A percentile compares a stretch with the other conserved stretches of the same genome.
Evolutionary conservation across 768 basidiomycete species (phyloP).

Genomic region (Pleurotus platypus): DNA sequence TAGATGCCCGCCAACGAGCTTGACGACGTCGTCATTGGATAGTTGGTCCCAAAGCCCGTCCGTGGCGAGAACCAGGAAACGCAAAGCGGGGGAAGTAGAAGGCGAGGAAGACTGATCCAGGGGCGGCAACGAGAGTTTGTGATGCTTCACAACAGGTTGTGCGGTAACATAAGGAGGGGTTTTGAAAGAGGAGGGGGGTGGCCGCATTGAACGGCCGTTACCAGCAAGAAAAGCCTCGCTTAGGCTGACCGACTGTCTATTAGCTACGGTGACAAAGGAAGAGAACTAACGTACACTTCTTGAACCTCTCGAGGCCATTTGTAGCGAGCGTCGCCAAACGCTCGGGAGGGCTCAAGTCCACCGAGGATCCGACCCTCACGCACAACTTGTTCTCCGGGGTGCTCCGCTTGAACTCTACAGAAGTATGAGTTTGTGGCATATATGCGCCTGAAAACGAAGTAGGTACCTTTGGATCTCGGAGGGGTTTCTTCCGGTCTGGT

Average conservation of each 20-base stretch:
- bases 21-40: slow-evolving; percentile 81
- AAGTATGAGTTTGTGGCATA: not conserved
- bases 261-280: not conserved
- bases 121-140: slow-evolving; percentile 56
- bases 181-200: slow-evolving; percentile 60
- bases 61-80: slow-evolving; percentile 88
- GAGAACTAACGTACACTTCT: slow-evolving; percentile 48
- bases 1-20: slow-evolving; percentile 81
- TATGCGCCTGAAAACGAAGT: not conserved
- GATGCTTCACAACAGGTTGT: slow-evolving; percentile 77
- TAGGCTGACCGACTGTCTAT: slow-evolving; percentile 31
- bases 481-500: slow-evolving; percentile 91
- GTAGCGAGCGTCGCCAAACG: slow-evolving; percentile 88
- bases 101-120: slow-evolving; percentile 20
- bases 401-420: slow-evolving; percentile 73
- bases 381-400: slow-evolving; percentile 82
- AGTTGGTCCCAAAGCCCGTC: slow-evolving; percentile 79
- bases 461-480: slow-evolving; percentile 78
- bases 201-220: slow-evolving; percentile 54
- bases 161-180: slow-evolving; percentile 94
- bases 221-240: slow-evolving; percentile 66
- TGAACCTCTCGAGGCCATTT: slow-evolving; percentile 80
- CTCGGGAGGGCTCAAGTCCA: slow-evolving; percentile 80
- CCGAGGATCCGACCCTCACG: slow-evolving; percentile 81
- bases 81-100: slow-evolving; percentile 33